Conservation (phyloP, 2,329 filamentous ascomycete species). For the Aspergillus vadensis region DNA sequence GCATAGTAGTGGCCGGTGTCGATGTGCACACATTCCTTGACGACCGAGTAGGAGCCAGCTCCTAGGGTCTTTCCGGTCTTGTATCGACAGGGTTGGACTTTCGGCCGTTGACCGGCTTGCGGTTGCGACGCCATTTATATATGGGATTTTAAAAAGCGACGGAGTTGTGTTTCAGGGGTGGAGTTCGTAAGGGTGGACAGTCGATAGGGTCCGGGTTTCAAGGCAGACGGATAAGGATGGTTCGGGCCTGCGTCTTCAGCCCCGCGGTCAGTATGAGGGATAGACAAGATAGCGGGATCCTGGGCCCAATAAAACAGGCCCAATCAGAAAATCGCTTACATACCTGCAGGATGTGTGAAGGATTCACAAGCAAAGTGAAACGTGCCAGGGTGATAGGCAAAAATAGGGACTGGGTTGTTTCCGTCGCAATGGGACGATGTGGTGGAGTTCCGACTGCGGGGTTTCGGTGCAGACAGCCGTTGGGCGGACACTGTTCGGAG, state of each 20-base stretch:
- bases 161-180: background rate
- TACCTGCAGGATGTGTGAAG: background rate
- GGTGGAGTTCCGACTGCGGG: conserved; percentile 9
- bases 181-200: background rate
- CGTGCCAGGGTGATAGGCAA: background rate
- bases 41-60: conserved; percentile 94
- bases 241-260: conserved; percentile 3
- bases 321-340: background rate
- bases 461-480: background rate
- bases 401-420: background rate
- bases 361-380: background rate
- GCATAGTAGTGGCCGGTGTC: conserved; percentile 98
- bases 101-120: conserved; percentile 48
- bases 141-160: background rate
- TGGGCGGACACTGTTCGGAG: background rate
- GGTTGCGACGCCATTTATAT: conserved; percentile 35
- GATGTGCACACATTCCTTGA: conserved; percentile 98
- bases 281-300: background rate
- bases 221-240: background rate
- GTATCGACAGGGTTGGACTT: conserved; percentile 94
- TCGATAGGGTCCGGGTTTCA: background rate
- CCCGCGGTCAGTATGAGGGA: conserved; percentile 2
- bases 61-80: conserved; percentile 98
- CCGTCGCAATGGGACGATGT: background rate
- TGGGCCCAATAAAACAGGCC: background rate